These are phyloP conservation scores for Neurospora tetrasperma DNA, from an alignment of 495 filamentous ascomycete species.

Conservation along the genomic window DNA sequence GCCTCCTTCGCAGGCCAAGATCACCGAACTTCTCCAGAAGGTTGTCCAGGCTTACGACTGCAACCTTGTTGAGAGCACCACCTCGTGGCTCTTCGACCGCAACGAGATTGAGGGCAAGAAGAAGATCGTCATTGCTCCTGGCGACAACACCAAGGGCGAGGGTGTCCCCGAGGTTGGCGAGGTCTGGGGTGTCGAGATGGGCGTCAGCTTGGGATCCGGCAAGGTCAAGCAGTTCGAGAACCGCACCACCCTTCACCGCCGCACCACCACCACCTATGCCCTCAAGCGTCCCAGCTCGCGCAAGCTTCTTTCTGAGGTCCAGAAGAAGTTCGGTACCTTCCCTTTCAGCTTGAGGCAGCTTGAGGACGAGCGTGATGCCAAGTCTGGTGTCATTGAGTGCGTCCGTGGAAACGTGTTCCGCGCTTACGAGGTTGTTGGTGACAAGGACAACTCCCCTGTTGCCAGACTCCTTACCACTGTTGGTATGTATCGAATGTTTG, in stretches of 20 bases:
- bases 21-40: slow-evolving; percentile 81
- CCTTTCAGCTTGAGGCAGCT: slow-evolving; percentile 96
- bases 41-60: slow-evolving; percentile 83
- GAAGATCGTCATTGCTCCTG: slow-evolving; percentile 90
- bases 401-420: slow-evolving; percentile 82
- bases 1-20: slow-evolving; percentile 68
- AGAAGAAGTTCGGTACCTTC: slow-evolving; percentile 94
- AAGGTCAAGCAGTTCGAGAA: slow-evolving; percentile 88
- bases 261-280: slow-evolving; percentile 79
- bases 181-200: slow-evolving; percentile 96
- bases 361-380: slow-evolving; percentile 91
- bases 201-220: slow-evolving; percentile 78
- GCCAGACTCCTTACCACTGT: slow-evolving; percentile 81
- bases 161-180: slow-evolving; percentile 84
- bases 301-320: slow-evolving; percentile 80
- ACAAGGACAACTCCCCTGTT: slow-evolving; percentile 76
- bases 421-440: slow-evolving; percentile 90
- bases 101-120: slow-evolving; percentile 98
- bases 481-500: slow-evolving; percentile 48
- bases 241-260: slow-evolving; percentile 81
- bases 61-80: slow-evolving; percentile 93
- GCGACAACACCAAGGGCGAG: slow-evolving; percentile 80
- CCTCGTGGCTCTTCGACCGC: slow-evolving; percentile 86
- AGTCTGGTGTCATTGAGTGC: slow-evolving; percentile 92
- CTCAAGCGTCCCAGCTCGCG: slow-evolving; percentile 88